These are phyloP conservation scores for Candida broadrunensis DNA, from an alignment of 805 yeast species.

Conservation along the genomic window DNA sequence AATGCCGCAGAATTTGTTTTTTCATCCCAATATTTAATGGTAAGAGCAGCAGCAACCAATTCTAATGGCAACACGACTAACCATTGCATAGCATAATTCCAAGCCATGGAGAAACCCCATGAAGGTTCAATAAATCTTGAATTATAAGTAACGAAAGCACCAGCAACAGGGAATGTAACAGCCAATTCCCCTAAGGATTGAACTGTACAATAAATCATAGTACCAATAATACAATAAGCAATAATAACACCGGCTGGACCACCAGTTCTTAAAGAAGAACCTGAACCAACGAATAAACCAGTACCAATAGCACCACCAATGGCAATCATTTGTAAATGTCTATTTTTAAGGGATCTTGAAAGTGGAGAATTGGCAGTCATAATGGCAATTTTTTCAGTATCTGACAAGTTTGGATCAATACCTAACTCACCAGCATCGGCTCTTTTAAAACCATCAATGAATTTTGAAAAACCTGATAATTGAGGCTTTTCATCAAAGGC, in stretches of 20 bases:
- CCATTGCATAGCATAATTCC: slow-evolving; percentile 28
- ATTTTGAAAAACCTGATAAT: slow-evolving; percentile 18
- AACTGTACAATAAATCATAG: slow-evolving; percentile 54
- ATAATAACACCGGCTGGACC: slow-evolving; percentile 71
- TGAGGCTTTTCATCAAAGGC: slow-evolving; percentile 13
- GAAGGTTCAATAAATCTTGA: slow-evolving; percentile 57
- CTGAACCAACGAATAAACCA: slow-evolving; percentile 76
- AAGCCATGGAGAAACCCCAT: slow-evolving; percentile 62
- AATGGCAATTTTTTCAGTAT: slow-evolving; percentile 27
- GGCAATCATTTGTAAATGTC: slow-evolving; percentile 80
- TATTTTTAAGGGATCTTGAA: slow-evolving; percentile 49
- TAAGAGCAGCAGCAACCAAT: slow-evolving; percentile 53
- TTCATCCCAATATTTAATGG: slow-evolving; percentile 52
- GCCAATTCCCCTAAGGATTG: slow-evolving; percentile 62
- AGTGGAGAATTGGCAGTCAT: slow-evolving; percentile 47
- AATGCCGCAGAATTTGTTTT: slow-evolving; percentile 52
- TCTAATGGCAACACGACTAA: slow-evolving; percentile 50
- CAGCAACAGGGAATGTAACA: slow-evolving; percentile 60
- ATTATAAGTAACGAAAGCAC: slow-evolving; percentile 62
- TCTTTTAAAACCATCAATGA: slow-evolving; percentile 20
- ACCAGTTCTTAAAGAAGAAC: slow-evolving; percentile 56
- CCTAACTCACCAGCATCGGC: slow-evolving; percentile 34
- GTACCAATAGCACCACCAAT: slow-evolving; percentile 84
- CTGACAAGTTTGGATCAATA: slow-evolving; percentile 28
- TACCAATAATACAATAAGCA: slow-evolving; percentile 51